Evolutionary conservation across 2,329 filamentous ascomycete genomes (phyloP).

Genomic region (Colletotrichum destructivum): DNA sequence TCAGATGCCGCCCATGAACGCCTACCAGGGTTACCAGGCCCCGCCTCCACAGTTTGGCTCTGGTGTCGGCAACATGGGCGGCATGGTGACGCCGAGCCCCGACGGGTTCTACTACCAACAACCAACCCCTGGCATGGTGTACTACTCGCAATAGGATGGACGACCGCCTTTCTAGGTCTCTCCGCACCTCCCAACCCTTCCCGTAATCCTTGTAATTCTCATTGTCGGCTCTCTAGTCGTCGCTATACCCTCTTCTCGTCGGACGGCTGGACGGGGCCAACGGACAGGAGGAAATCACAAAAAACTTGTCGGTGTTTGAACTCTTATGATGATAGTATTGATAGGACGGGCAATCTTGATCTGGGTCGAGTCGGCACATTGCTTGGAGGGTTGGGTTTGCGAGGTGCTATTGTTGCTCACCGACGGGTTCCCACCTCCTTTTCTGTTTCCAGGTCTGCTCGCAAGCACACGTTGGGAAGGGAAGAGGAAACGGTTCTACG

Average conservation of each 20-base stretch:
- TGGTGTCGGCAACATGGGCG: conserved; percentile 79
- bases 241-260: conserved; percentile 39
- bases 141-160: conserved; percentile 70
- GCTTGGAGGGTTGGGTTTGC: conserved; percentile 10
- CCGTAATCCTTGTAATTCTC: conserved; percentile 53
- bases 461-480: conserved; percentile 1
- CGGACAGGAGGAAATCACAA: conserved; percentile 40
- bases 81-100: conserved; percentile 81
- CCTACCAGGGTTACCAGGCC: conserved; percentile 67
- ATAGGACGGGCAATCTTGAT: conserved; percentile 32
- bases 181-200: conserved; percentile 42
- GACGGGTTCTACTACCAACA: conserved; percentile 81
- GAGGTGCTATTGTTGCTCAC: conserved; percentile 8
- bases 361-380: conserved; percentile 25
- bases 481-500: neutral
- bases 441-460: conserved; percentile 19
- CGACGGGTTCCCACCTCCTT: conserved; percentile 17
- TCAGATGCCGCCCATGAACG: conserved; percentile 70
- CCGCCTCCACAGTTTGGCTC: conserved; percentile 45
- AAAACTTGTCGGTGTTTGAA: conserved; percentile 31
- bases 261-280: conserved; percentile 36
- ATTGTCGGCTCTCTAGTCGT: conserved; percentile 36
- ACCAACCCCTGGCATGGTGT: conserved; percentile 69
- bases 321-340: conserved; percentile 38
- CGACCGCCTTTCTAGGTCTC: conserved; percentile 23